A percentile compares a stretch with the other conserved stretches of the same genome.
These are phyloP conservation scores for Calamus simplicifolius DNA, from an alignment of 176 grass and related monocot species.

Conservation along the genomic window DNA sequence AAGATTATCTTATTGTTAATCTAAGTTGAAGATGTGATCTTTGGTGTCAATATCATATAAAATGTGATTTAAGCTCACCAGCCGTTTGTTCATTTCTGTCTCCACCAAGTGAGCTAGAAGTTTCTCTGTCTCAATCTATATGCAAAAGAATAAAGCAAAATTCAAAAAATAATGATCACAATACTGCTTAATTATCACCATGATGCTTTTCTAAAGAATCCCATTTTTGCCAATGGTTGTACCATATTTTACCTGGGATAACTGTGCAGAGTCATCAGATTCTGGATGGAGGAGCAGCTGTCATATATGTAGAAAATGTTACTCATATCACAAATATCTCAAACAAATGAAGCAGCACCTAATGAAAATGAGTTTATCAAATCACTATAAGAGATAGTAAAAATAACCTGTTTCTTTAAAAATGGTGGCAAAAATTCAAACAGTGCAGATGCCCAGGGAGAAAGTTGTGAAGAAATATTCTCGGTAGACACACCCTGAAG, in stretches of 20 bases:
- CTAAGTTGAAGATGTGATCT: too few species aligned
- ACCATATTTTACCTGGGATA: constrained; percentile 64
- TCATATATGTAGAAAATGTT: constrained; percentile 24
- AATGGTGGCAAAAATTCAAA: constrained; percentile 97
- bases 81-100: constrained; percentile 78
- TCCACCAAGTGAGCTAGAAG: constrained; percentile 98
- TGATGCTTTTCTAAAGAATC: too few species aligned
- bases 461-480: constrained; percentile 92
- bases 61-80: constrained; percentile 38
- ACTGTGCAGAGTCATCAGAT: constrained; percentile 95
- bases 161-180: neutral
- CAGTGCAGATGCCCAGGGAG: constrained; percentile 95
- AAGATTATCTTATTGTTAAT: too few species aligned
- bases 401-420: constrained; percentile 82
- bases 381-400: constrained; percentile 1
- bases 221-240: too few species aligned
- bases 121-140: constrained; percentile 97
- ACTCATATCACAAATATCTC: neutral
- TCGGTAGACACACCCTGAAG: constrained; percentile 74
- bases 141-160: constrained; percentile 14
- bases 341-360: too few species aligned
- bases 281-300: constrained; percentile 91
- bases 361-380: too few species aligned
- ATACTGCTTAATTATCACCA: too few species aligned
- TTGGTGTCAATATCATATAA: too few species aligned